These are phyloP conservation scores for Globisporangium parvum DNA, from an alignment of 352 stramenopile species.

Conservation along the genomic window DNA sequence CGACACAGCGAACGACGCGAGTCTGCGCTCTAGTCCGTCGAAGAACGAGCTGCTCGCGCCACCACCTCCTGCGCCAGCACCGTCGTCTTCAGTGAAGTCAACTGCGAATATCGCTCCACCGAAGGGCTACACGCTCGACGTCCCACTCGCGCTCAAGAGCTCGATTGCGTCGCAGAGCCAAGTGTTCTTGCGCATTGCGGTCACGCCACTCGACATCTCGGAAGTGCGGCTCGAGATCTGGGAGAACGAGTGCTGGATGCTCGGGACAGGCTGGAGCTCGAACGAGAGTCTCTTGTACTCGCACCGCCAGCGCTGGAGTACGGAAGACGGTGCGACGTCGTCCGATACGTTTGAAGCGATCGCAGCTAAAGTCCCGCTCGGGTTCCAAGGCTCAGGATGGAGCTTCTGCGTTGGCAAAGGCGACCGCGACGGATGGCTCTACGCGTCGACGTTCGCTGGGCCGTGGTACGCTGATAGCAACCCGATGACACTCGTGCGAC, in stretches of 20 bases:
- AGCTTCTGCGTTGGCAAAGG: conserved; percentile 23
- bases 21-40: not conserved
- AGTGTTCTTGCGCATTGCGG: conserved; percentile 18
- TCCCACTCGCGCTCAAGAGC: conserved; percentile 10
- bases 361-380: conserved; percentile 13
- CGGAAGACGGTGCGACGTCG: conserved; percentile 20
- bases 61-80: not conserved
- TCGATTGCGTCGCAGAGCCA: conserved; percentile 7
- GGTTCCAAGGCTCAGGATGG: conserved; percentile 20
- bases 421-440: conserved; percentile 34
- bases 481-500: conserved; percentile 16
- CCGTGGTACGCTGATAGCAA: conserved; percentile 27
- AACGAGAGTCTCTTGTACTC: conserved; percentile 7
- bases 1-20: not conserved
- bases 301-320: conserved; percentile 19
- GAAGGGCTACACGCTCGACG: conserved; percentile 14
- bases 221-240: conserved; percentile 24
- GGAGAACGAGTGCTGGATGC: conserved; percentile 33
- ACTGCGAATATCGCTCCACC: not conserved
- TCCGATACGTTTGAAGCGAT: conserved; percentile 18
- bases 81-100: too few species aligned
- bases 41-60: not conserved
- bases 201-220: conserved; percentile 15
- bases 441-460: conserved; percentile 24
- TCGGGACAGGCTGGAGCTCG: conserved; percentile 21